Base-by-base conservation (phyloP, 2,329 filamentous ascomycete species). In the Arthrobotrys musiformis region DNA sequence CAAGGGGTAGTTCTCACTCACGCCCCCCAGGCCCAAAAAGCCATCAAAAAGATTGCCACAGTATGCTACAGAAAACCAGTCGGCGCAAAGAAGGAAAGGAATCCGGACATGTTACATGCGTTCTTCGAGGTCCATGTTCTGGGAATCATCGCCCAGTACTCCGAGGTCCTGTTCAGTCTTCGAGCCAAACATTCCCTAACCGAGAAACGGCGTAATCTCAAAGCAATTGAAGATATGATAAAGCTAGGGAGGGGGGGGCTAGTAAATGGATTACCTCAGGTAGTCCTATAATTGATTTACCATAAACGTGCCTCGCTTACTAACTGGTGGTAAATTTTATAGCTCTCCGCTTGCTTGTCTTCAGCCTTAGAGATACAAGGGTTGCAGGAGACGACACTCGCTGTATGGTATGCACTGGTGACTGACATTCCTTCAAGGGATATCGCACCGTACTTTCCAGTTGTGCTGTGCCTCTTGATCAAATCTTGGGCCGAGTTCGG, bases 301-400 rank as follows among this genome's bases (percentile, higher is more conserved):
- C 79, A 72, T 66, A n/a, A 44, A 6, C 40, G 75, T 15, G 4
- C 8, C 28, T 19, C 7, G 5, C 0, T 1, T 40, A 2, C 54
- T 58, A 26, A 58, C 19, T 28, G 13, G 24, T 79, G 64, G 13
- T 35, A 60, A 35, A 52, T 37, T 40, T 35, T 81, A n/a, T 62
- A 94, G 90, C 94, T 98, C 69, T 93, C 93, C 79, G 93, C 94
- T n/a, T 97, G 93, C 82, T 86, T 99, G 11, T 90, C 97, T 78
- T 93, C 93, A 22, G 93, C 93, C 0, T 88, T 98, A 75, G 87
- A 91, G 15, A 89, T 92, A 61, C 87, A 90, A 50, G 88, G 91
- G 54, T 86, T 99, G n/a, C 90, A 93, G 78, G 87, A 93, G 77
- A 86, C 89, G 30, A 92, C 93, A 1, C 94, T 98, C 81, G 89